Base-by-base conservation (phyloP, 179 eudicot genomes). In the Beta macrorhiza region DNA sequence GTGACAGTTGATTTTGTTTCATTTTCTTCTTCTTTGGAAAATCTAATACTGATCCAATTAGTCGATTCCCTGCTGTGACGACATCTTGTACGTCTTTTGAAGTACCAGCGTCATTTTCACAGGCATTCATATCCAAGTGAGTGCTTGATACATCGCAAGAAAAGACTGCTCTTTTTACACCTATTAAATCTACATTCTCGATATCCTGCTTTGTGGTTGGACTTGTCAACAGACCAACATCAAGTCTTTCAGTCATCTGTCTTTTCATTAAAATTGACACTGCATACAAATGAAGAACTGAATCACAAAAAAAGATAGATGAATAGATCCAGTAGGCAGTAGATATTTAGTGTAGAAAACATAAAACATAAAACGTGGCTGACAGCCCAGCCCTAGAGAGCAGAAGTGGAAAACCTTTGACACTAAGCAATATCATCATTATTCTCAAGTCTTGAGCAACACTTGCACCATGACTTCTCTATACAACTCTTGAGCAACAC, bases 251-350 rank as follows among this genome's bases (percentile, higher is more conserved):
- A 57, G 82, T 78, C 79, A 85, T 63, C 78, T 86, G 87, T 83
- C 93, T 92, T 87, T 90, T 96, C 86, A 83, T 74, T 75, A 96
- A 80, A 84, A 96, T 65, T 19, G 99, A 92, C 82, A 87, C 99
- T 94, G 92, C 84, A 83, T 84, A 83, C 32, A 81, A 51, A 81
- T 19, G 49, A 49, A 68, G 61, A 65, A 58, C 53, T 74, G 51
- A 57, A 47, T 83, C 32, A 49, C 19, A 65, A 3, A 45, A 64
- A 5, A 61, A 3, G 14, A 29, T 17, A 72, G 32, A 44, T 7
- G 5, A 32, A 42, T 45, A 12, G 25, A 72, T 2, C 5, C 53
- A 20, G 75, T 25, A 25, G 25, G 25, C 25, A 25, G 25, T 37
- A 47, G 17, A 20, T 65, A 16, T 44, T 29, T 29, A 29, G 32